Conservation (phyloP, 495 filamentous ascomycete species). For the Viridothelium virens region DNA sequence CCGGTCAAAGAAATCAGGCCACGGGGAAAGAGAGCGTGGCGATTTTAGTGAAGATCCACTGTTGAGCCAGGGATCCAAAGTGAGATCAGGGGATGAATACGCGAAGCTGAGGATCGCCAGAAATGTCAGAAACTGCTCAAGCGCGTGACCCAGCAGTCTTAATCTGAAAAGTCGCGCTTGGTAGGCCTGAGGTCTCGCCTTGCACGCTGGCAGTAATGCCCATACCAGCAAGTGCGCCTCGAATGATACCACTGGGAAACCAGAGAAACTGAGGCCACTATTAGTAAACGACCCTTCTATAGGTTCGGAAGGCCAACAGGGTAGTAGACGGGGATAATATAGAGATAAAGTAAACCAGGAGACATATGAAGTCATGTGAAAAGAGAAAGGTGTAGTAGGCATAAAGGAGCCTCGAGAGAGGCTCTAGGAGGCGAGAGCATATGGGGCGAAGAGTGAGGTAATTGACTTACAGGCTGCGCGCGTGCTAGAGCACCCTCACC, state of each 20-base stretch:
- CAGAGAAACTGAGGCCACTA: constrained; percentile 58
- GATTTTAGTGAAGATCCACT: neutral
- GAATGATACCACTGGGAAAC: constrained; percentile 87
- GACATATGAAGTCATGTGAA: too few relatives aligned
- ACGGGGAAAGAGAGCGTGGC: neutral
- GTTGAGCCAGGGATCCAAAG: neutral
- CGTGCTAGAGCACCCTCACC: constrained; percentile 59
- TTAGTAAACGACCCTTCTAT: neutral
- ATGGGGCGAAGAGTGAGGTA: constrained; percentile 5
- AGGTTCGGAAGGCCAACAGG: too few relatives aligned
- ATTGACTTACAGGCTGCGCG: constrained; percentile 66
- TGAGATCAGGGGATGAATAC: neutral
- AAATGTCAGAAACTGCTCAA: neutral
- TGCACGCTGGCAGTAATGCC: constrained; percentile 87
- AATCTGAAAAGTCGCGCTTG: constrained; percentile 90
- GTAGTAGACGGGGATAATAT: too few relatives aligned
- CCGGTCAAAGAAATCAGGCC: neutral
- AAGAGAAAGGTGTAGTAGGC: too few relatives aligned
- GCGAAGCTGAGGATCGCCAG: neutral
- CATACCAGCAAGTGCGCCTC: constrained; percentile 80
- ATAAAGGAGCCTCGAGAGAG: too few relatives aligned
- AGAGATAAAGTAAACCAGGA: too few relatives aligned
- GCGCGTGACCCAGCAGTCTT: constrained; percentile 56
- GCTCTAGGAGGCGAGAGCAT: neutral
- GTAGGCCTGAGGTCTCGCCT: constrained; percentile 77